Base-by-base conservation (phyloP, 164 flowering plant species). In the Amborella trichopoda region DNA sequence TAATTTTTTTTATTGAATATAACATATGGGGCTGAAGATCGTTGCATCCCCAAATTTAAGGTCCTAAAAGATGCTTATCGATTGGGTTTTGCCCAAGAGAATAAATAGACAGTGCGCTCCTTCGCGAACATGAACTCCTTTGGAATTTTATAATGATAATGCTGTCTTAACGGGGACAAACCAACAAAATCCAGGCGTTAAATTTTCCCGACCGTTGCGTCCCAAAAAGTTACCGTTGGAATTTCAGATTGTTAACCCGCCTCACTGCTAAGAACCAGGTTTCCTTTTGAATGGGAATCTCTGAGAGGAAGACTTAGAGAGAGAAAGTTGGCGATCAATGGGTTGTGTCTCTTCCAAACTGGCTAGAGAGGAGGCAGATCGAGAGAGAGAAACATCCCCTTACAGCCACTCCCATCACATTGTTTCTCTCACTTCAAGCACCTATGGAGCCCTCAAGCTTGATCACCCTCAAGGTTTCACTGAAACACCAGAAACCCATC, bases 351-450 rank as follows among this genome's bases (percentile, higher is more conserved):
- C 96, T 1, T 87, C 98, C 13, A 91, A 87, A 59, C 61, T 68
- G 12, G 49, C 73, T 40, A 66, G 48, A 36, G 53, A 67, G 33
- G 76, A 83, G 6, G 56, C 68, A 36, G 47, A 57, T 2, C 62
- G 54, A 40, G 87, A 83, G 21, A 28, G 49, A 10, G 22, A 54
- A 0, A 18, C 53, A 49, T 52, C 50, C 56, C 64, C 73, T 63
- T 78, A 65, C 1, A 71, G 57, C 5, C 56, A 27, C 45, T 20
- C 60, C 8, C 63, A 67, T 61, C 99, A 91, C 46, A 70, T 81
- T 6, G 98, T 91, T 36, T 91, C 93, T 20, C 95, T 91, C 68
- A 91, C 95, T 45, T 91, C 98, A 0, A 71, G 60, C 64, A 81
- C 98, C 0, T 83, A 76, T 24, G 98, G 96, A 2, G 75, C 58